Conservation (phyloP, 2,329 filamentous ascomycete genomes). For the Pseudonectria buxi region DNA sequence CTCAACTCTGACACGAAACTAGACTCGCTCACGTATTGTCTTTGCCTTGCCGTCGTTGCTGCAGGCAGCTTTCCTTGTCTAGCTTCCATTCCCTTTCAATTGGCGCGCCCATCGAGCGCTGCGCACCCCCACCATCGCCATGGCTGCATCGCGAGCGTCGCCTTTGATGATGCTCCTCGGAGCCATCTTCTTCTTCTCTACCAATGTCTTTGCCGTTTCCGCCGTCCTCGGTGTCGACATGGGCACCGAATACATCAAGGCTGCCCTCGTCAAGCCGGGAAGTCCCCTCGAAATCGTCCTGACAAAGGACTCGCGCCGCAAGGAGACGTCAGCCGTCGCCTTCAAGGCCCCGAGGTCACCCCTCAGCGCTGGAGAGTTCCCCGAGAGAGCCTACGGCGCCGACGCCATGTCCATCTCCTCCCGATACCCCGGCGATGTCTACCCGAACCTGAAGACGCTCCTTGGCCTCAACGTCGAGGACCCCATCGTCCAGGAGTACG, state of each 20-base stretch:
- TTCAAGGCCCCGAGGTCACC: slow-evolving; percentile 79
- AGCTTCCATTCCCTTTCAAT: not conserved
- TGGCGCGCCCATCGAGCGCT: slow-evolving; percentile 1
- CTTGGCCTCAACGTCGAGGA: slow-evolving; percentile 65
- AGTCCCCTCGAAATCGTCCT: slow-evolving; percentile 96
- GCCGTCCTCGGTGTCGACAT: slow-evolving; percentile 90
- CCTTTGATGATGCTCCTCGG: slow-evolving; percentile 34
- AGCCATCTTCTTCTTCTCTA: slow-evolving; percentile 30
- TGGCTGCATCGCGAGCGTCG: slow-evolving; percentile 29
- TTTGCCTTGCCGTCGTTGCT: not conserved
- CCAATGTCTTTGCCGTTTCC: slow-evolving; percentile 47
- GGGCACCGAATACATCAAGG: slow-evolving; percentile 96
- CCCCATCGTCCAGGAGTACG: slow-evolving; percentile 62
- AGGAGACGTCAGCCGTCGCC: slow-evolving; percentile 83
- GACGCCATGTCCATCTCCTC: slow-evolving; percentile 83
- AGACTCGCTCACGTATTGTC: slow-evolving; percentile 9
- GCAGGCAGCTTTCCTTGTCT: not conserved
- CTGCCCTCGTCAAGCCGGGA: slow-evolving; percentile 89
- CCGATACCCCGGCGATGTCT: slow-evolving; percentile 87
- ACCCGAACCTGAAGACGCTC: slow-evolving; percentile 85
- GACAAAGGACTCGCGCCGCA: slow-evolving; percentile 95
- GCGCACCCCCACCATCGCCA: slow-evolving; percentile 21
- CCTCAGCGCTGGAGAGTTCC: slow-evolving; percentile 60
- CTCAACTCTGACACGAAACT: slow-evolving; percentile 9
- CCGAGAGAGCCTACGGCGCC: slow-evolving; percentile 85